Percentiles rank a stretch among this genome's conserved stretches.
These are phyloP conservation scores for Piromyces sp. DNA, from an alignment of 192 early-diverging fungal genomes.

Conservation along the genomic window DNA sequence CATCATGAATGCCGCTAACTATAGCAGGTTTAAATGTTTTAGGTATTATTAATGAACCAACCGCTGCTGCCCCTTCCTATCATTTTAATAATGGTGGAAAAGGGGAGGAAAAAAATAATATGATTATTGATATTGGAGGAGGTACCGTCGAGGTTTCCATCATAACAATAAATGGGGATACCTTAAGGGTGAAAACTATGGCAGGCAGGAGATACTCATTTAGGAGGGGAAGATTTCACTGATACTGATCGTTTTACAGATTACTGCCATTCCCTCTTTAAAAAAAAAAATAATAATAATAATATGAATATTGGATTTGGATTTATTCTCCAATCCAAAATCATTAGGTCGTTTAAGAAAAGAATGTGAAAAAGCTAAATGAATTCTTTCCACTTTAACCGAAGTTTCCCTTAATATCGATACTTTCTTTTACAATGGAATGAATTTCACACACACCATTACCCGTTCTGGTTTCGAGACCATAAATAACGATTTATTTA, in stretches of 20 bases:
- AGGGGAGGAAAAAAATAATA: conserved; percentile 72
- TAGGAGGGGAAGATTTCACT: conserved; percentile 96
- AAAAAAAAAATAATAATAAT: conserved; percentile 79
- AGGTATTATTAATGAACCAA: conserved; percentile 87
- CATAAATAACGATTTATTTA: conserved; percentile 79
- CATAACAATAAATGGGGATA: conserved; percentile 81
- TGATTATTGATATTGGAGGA: conserved; percentile 92
- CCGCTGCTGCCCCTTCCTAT: conserved; percentile 84
- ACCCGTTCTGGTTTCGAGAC: conserved; percentile 94
- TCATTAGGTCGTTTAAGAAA: conserved; percentile 82
- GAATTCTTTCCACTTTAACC: conserved; percentile 78
- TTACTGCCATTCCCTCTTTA: conserved; percentile 78
- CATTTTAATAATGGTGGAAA: conserved; percentile 71
- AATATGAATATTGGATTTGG: no score
- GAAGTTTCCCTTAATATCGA: conserved; percentile 82
- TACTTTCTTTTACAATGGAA: conserved; percentile 65
- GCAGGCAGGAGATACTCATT: conserved; percentile 78
- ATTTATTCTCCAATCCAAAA: conserved; percentile 64
- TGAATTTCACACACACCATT: conserved; percentile 76
- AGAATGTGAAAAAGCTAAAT: conserved; percentile 92
- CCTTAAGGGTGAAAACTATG: conserved; percentile 85
- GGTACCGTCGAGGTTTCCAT: conserved; percentile 95
- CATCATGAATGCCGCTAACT: conserved; percentile 69
- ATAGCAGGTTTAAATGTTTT: conserved; percentile 68
- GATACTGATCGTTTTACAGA: conserved; percentile 82